phyloP scores from a whole-genome alignment of 2,329 filamentous ascomycete genomes.

The Fusarium sp. region DNA sequence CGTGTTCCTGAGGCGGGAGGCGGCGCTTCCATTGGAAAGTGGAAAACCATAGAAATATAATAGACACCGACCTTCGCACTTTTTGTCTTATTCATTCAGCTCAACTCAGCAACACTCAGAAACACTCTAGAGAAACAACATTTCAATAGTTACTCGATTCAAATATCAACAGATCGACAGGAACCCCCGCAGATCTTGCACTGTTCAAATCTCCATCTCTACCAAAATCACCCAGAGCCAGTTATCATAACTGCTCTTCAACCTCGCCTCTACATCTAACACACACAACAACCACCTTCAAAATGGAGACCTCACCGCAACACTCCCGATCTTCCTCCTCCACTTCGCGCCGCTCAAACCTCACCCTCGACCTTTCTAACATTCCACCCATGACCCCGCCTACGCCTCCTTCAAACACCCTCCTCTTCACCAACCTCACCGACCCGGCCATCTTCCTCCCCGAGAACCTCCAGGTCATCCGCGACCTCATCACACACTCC shows the following conservation, averaged over 20 bases:
- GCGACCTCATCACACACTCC: constrained; percentile 73
- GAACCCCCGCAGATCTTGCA: constrained; percentile 8
- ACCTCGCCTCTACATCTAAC: constrained; percentile 7
- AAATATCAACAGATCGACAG: constrained; percentile 20
- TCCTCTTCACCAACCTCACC: constrained; percentile 83
- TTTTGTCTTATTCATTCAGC: constrained; percentile 5
- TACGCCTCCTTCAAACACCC: constrained; percentile 82
- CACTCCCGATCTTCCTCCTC: constrained; percentile 57
- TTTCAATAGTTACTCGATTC: not conserved
- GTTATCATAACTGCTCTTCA: constrained; percentile 4
- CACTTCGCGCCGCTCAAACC: constrained; percentile 57
- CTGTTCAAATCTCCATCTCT: not conserved
- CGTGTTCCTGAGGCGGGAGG: constrained; percentile 25
- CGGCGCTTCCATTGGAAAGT: not conserved
- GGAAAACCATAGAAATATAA: constrained; percentile 26
- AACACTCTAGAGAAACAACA: not conserved
- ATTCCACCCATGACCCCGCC: constrained; percentile 75
- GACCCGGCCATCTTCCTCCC: constrained; percentile 78
- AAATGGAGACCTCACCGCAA: constrained; percentile 50
- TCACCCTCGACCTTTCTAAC: constrained; percentile 78
- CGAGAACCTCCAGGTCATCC: constrained; percentile 77
- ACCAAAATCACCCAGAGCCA: not conserved
- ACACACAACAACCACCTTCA: constrained; percentile 24
- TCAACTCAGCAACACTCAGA: not conserved
- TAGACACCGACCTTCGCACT: constrained; percentile 25